A percentile compares a stretch with the other conserved stretches of the same genome.
phyloP scores from a whole-genome alignment of 257 asterid genomes.

The Nicotiana knightiana region DNA sequence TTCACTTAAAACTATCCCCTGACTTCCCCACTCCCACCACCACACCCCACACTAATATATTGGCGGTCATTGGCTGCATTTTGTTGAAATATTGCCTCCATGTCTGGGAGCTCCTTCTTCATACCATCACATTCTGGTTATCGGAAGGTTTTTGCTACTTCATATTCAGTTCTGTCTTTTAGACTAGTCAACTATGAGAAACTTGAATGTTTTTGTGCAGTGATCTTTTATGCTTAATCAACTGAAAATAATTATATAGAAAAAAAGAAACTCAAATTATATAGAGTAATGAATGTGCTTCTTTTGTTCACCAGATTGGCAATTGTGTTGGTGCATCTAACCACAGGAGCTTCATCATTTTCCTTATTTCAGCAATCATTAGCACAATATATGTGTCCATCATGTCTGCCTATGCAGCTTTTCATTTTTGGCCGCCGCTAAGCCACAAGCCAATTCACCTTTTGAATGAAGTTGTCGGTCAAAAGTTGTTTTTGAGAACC shows the following conservation, averaged over 20 bases:
- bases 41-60: neutral
- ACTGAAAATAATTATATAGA: neutral
- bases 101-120: neutral
- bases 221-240: neutral
- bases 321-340: slow-evolving; percentile 85
- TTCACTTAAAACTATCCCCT: neutral
- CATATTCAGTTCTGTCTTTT: neutral
- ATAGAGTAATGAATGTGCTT: neutral
- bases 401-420: slow-evolving; percentile 49
- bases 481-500: slow-evolving; percentile 26
- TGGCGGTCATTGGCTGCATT: neutral
- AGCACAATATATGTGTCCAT: slow-evolving; percentile 53
- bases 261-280: neutral
- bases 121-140: neutral
- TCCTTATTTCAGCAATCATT: slow-evolving; percentile 62
- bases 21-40: neutral
- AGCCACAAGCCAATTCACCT: slow-evolving; percentile 16
- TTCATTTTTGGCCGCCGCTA: slow-evolving; percentile 45
- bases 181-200: neutral
- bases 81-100: neutral
- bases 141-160: neutral
- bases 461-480: slow-evolving; percentile 15
- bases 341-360: slow-evolving; percentile 65
- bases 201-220: neutral
- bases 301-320: slow-evolving; percentile 56